Base-by-base conservation (phyloP, 352 stramenopile species). In the Globisporangium barbulae region DNA sequence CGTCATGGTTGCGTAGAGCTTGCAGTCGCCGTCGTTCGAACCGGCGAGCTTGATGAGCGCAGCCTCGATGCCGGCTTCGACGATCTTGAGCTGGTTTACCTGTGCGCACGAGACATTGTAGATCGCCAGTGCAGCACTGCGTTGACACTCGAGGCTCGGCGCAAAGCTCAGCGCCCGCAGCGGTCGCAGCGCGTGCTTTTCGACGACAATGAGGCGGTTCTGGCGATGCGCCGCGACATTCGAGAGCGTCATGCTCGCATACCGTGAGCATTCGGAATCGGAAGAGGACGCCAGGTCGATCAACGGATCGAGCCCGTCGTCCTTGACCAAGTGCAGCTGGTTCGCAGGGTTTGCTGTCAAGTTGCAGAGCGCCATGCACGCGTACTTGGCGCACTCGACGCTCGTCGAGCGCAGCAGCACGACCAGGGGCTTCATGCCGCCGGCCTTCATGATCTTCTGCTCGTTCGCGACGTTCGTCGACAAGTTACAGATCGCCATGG, bases 91-190 rank as follows among this genome's bases (percentile, higher is more conserved):
- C 68, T 98, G 95, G 64, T 98, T 98, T 7, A 71, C 69, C 59
- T 95, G 82, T 8, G 89, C 90, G 52, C 92, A 98, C 8, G 92
- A 98, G 5, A 99, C 81, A 60, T 99, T 99, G 83, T 98, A 99
- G 12, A 98, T 76, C 13, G 93, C 86, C 6, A 99, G 75, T 4
- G 91, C 89, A 9, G 88, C 90, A 30, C 89, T 96, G 56, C 94
- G 88, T 60, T 98, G 92, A 57, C 90, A 93, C 61, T 98, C 93
- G 19, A 98, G 76, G 49, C 90, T 87, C 21, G 83, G 73, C 17
- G 82, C 89, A 57, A 90, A 85, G 37, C 90, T 87, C 21, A 98
- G 78, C 17, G 70, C 81, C 21, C 81, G 81, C 28, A 99, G 71
- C 17, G 86, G 90, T 6, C 65, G 65, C 28, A 98, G 61, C 9